These are phyloP conservation scores for Phytophthora nicotianae DNA, from an alignment of 352 stramenopile species.

Conservation along the genomic window DNA sequence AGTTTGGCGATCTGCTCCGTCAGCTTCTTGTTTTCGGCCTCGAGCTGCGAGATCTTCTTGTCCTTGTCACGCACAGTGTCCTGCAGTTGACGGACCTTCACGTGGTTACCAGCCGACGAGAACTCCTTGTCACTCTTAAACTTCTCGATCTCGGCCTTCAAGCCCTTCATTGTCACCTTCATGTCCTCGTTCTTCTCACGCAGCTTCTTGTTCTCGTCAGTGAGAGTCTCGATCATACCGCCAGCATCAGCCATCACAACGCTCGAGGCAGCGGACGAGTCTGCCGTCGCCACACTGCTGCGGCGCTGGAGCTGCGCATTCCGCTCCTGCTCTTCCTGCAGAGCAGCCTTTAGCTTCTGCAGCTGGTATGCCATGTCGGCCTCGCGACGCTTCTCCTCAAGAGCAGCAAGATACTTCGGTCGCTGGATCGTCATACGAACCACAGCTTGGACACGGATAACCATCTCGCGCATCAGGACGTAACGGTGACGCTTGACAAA, in stretches of 20 bases:
- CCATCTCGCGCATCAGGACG: constrained; percentile 65
- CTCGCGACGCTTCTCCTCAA: constrained; percentile 83
- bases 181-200: constrained; percentile 82
- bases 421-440: constrained; percentile 85
- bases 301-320: constrained; percentile 75
- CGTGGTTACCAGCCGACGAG: constrained; percentile 68
- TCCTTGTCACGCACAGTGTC: constrained; percentile 77
- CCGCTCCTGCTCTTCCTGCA: constrained; percentile 80
- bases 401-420: constrained; percentile 73
- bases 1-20: constrained; percentile 67
- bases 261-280: constrained; percentile 56
- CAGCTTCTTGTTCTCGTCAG: constrained; percentile 79
- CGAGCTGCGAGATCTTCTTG: constrained; percentile 72
- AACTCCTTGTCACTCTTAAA: constrained; percentile 85
- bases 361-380: constrained; percentile 89
- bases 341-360: constrained; percentile 73
- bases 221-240: constrained; percentile 85
- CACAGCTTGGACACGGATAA: constrained; percentile 79
- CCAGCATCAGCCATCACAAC: constrained; percentile 79
- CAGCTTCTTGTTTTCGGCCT: constrained; percentile 78
- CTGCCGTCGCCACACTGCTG: constrained; percentile 45
- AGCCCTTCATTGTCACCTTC: constrained; percentile 57
- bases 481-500: constrained; percentile 74
- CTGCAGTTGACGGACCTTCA: constrained; percentile 79
- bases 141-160: constrained; percentile 78